A percentile compares a stretch with the other conserved stretches of the same genome.
These are phyloP conservation scores for Ceratobasidium sp. DNA, from an alignment of 1,284 basidiomycete genomes.

Conservation along the genomic window DNA sequence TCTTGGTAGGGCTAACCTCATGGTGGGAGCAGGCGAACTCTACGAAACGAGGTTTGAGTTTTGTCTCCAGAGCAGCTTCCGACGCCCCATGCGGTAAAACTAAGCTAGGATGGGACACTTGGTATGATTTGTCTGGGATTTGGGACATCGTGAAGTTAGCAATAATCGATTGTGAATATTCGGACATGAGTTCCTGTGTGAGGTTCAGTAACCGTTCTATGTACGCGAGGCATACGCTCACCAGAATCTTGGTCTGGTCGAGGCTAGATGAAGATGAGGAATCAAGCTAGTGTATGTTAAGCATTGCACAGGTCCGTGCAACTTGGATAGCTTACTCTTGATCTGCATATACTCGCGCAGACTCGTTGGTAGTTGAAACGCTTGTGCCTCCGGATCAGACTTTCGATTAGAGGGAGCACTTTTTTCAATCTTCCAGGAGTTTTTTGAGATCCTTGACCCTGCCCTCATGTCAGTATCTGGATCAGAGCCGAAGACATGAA, in stretches of 20 bases:
- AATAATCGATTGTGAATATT: conserved; percentile 61
- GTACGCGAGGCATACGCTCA: neutral
- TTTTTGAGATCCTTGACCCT: conserved; percentile 61
- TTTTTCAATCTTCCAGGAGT: conserved; percentile 76
- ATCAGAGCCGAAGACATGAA: conserved; percentile 6
- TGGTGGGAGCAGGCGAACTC: conserved; percentile 73
- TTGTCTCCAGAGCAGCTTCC: conserved; percentile 57
- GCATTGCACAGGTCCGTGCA: conserved; percentile 54
- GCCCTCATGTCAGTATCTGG: conserved; percentile 41
- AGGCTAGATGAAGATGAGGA: conserved; percentile 21
- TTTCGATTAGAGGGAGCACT: conserved; percentile 62
- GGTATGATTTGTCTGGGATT: conserved; percentile 36
- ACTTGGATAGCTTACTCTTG: conserved; percentile 63
- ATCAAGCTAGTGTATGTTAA: conserved; percentile 12
- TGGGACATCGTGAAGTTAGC: conserved; percentile 50
- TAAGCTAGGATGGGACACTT: conserved; percentile 46
- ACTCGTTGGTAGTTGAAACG: conserved; percentile 75
- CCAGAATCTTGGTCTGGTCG: conserved; percentile 20
- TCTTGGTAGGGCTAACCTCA: conserved; percentile 57
- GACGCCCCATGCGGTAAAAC: conserved; percentile 53
- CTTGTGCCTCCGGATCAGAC: conserved; percentile 70
- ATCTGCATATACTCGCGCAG: conserved; percentile 72
- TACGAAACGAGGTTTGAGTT: conserved; percentile 75
- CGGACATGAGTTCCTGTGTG: conserved; percentile 74
- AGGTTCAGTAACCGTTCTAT: neutral